These are phyloP conservation scores for Mycena floridula DNA, from an alignment of 768 basidiomycete species.

Conservation along the genomic window DNA sequence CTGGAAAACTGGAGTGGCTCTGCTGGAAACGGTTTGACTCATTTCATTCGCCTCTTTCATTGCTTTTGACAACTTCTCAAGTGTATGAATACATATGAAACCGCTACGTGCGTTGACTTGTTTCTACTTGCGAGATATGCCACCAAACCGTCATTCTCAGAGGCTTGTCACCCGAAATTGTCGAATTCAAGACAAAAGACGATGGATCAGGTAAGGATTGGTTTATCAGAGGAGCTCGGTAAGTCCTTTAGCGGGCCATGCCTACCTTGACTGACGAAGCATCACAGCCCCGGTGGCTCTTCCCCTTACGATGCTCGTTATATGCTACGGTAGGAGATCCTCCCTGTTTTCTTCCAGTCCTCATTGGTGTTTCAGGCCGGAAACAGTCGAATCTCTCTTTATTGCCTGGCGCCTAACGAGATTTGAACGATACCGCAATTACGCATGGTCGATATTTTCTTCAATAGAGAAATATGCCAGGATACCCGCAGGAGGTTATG, in stretches of 20 bases:
- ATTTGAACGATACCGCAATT: constrained; percentile 54
- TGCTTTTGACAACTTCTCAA: too few species aligned
- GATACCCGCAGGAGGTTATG: constrained; percentile 56
- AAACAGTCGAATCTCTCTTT: constrained; percentile 74
- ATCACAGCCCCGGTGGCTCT: not conserved
- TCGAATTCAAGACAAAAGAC: not conserved
- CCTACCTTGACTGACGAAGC: not conserved
- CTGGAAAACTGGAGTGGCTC: constrained; percentile 57
- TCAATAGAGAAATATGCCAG: constrained; percentile 62
- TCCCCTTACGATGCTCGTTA: constrained; percentile 56
- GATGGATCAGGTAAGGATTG: not conserved
- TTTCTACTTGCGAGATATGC: not conserved
- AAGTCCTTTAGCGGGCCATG: not conserved
- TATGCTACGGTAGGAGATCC: constrained; percentile 52
- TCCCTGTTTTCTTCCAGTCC: not conserved
- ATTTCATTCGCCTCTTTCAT: too few species aligned
- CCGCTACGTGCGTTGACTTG: constrained; percentile 42
- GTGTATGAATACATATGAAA: constrained; percentile 63
- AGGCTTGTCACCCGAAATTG: constrained; percentile 1
- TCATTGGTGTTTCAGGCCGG: constrained; percentile 39
- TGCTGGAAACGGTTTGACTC: constrained; percentile 68
- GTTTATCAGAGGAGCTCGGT: not conserved
- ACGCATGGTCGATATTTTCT: constrained; percentile 65
- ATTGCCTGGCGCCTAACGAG: constrained; percentile 65
- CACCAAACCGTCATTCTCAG: not conserved